phyloP scores from a whole-genome alignment of 768 basidiomycete species.

The Boletus vinaceobasis region DNA sequence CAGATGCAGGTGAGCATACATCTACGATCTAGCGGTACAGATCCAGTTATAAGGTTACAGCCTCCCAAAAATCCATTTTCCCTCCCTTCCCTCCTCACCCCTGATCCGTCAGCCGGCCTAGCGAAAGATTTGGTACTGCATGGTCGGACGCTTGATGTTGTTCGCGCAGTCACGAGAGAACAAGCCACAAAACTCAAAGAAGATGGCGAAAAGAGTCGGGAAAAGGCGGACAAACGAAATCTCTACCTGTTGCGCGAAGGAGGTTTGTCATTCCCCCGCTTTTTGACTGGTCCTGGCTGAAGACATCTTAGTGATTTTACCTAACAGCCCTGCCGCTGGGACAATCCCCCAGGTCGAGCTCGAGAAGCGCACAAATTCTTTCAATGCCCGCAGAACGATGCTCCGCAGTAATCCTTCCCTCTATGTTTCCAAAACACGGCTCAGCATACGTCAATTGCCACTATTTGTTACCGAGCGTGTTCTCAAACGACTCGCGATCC shows the following conservation, averaged over 20 bases:
- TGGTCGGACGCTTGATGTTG: slow-evolving; percentile 88
- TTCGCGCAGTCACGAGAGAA: slow-evolving; percentile 86
- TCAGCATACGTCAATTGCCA: slow-evolving; percentile 92
- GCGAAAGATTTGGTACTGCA: slow-evolving; percentile 85
- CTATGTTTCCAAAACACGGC: slow-evolving; percentile 91
- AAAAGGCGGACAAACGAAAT: slow-evolving; percentile 93
- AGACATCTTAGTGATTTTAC: slow-evolving; percentile 72
- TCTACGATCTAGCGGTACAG: slow-evolving; percentile 1
- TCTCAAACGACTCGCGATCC: slow-evolving; percentile 81
- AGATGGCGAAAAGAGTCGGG: slow-evolving; percentile 75
- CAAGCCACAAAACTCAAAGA: slow-evolving; percentile 86
- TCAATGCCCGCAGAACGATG: slow-evolving; percentile 77
- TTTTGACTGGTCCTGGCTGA: not conserved
- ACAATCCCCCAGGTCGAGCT: slow-evolving; percentile 70
- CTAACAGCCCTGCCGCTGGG: slow-evolving; percentile 77
- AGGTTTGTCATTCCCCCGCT: slow-evolving; percentile 44
- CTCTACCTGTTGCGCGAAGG: slow-evolving; percentile 96
- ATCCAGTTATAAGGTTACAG: slow-evolving; percentile 27
- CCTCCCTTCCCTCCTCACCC: slow-evolving; percentile 84
- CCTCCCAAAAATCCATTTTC: slow-evolving; percentile 82
- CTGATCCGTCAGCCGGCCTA: slow-evolving; percentile 85
- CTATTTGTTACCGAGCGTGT: slow-evolving; percentile 85
- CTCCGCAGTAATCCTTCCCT: slow-evolving; percentile 90
- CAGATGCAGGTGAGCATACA: slow-evolving; percentile 27
- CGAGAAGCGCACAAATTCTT: slow-evolving; percentile 81